phyloP scores from a whole-genome alignment of 768 basidiomycete genomes.

The Rhizopogon salebrosus region DNA sequence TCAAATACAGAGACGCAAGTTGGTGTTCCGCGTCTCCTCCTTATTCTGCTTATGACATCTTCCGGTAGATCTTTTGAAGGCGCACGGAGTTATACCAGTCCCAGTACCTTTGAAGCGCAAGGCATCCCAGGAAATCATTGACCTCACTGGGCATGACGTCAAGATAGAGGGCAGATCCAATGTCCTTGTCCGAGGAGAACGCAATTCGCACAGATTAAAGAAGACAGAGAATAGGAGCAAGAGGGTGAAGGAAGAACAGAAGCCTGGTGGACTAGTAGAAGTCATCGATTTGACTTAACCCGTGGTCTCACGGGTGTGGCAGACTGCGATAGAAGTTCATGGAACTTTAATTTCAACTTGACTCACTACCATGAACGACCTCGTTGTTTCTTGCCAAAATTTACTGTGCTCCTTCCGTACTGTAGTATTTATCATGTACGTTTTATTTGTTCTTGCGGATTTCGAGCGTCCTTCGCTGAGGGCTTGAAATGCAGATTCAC shows the following conservation, averaged over 20 bases:
- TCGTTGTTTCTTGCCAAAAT: not conserved
- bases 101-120: slow-evolving; percentile 3
- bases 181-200: slow-evolving; percentile 2
- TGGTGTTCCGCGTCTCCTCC: slow-evolving; percentile 2
- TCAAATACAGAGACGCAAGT: slow-evolving; percentile 26
- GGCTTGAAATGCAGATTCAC: not conserved
- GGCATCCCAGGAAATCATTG: slow-evolving; percentile 12
- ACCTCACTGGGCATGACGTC: slow-evolving; percentile 14
- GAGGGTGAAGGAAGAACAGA: slow-evolving; percentile 22
- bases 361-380: not conserved
- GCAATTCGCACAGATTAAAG: not conserved
- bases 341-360: not conserved
- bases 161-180: slow-evolving; percentile 10
- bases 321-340: not conserved
- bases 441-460: not conserved
- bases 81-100: slow-evolving; percentile 20
- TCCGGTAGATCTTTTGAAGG: slow-evolving; percentile 21
- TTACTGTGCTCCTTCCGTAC: not conserved
- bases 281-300: slow-evolving; percentile 25
- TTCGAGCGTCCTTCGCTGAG: not conserved
- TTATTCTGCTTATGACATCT: not conserved
- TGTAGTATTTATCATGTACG: not conserved
- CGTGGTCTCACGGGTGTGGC: not conserved
- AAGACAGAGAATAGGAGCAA: slow-evolving; percentile 10
- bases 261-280: slow-evolving; percentile 11